Evolutionary conservation across 1,284 basidiomycete genomes (phyloP).

Genomic region (Malassezia japonica): DNA sequence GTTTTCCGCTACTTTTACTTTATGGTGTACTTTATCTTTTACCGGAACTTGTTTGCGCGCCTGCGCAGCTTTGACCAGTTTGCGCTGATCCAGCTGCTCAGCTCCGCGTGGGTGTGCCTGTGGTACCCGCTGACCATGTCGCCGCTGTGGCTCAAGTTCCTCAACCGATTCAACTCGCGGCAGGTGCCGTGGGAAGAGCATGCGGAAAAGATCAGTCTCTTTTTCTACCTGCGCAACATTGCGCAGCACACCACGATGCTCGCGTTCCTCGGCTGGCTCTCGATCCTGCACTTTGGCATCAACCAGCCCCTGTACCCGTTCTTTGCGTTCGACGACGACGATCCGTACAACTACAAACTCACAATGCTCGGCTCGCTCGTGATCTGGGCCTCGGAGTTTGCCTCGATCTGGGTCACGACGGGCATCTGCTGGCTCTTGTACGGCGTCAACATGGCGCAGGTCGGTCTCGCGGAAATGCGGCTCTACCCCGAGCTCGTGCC

Average conservation of each 20-base stretch:
- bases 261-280: conserved; percentile 52
- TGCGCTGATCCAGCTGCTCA: conserved; percentile 54
- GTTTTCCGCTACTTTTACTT: conserved; percentile 52
- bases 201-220: conserved; percentile 51
- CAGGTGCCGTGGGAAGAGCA: conserved; percentile 53
- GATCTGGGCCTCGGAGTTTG: conserved; percentile 54
- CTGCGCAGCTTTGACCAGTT: conserved; percentile 49
- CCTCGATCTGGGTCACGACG: conserved; percentile 51
- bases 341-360: conserved; percentile 56
- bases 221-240: conserved; percentile 54
- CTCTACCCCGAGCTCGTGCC: conserved; percentile 51
- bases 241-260: conserved; percentile 55
- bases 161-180: conserved; percentile 51
- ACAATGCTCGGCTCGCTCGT: conserved; percentile 54
- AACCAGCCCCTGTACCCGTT: conserved; percentile 55
- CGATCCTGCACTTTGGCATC: conserved; percentile 53
- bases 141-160: conserved; percentile 48
- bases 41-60: conserved; percentile 50
- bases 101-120: conserved; percentile 53
- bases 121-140: conserved; percentile 56
- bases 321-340: conserved; percentile 53
- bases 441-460: conserved; percentile 52
- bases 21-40: conserved; percentile 49
- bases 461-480: conserved; percentile 54
- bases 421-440: conserved; percentile 50